Evolutionary conservation across 805 yeast genomes (phyloP), one percentile per base, ranked within the genome.

Genomic region (Cyberlindnera nakhonratchasimensis): DNA sequence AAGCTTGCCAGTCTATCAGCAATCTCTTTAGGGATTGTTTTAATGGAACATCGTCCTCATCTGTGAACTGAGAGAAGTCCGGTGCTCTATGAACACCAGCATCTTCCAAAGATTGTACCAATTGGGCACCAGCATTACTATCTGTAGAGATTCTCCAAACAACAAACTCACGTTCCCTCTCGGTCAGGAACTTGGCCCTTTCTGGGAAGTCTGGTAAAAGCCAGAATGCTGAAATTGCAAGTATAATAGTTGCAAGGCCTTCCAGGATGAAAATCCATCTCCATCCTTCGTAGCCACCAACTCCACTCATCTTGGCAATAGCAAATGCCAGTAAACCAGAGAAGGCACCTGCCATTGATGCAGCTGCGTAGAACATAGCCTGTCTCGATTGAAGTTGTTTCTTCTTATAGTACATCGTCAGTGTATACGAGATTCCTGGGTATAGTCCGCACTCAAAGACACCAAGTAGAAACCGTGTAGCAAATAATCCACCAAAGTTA

Each of bases 1-100:
- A 63, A n/a, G 55, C 45, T 47, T 62, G 65, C 61, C 60, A 62
- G 38, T 61, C 65, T 21, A 34, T 42, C 37, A 59, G 45, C 4
- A 60, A 61, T 1, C 51, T 54, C 28, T 48, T 43, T 24, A 58
- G 33, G 5, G 51, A 44, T 22, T 41, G 36, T n/a, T 25, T 31
- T 38, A 51, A 20, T 2, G 46, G 22, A 9, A 51, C 19, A 32
- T 51, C 55, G 21, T 51, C 48, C 1, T 25, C 38, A 14, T 51
- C 52, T 3, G 44, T 45, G 30, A 45, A 47, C 16, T 29, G n/a
- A 6, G 46, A 42, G 22, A 40, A 34, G 19, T 38, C 37, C 16
- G 53, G 51, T 11, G 37, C 37, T 6, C 17, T 6, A 9, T 34
- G 24, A 18, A 34, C 37, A 25, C 37, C 37, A n/a, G 37, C 22